Evolutionary conservation across 495 filamentous ascomycete species (phyloP).

Genomic region (Podospora bellae-mahoneyi): DNA sequence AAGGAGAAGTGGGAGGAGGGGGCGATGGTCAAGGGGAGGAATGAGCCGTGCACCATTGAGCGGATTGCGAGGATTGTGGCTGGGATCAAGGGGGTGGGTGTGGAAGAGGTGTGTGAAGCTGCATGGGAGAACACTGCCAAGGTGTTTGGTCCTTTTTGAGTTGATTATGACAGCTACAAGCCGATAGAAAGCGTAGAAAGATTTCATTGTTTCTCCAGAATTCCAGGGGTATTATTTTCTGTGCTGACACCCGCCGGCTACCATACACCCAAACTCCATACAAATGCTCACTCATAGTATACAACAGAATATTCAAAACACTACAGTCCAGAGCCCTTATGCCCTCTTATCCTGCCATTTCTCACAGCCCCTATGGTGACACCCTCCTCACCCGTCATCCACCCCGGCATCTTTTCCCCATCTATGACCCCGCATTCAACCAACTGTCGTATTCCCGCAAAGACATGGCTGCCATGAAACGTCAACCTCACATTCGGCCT

Average conservation of each 20-base stretch:
- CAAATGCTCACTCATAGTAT: not conserved
- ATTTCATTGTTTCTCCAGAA: not conserved
- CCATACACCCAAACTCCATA: constrained; percentile 4
- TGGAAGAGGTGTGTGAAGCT: constrained; percentile 81
- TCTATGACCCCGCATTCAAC: constrained; percentile 71
- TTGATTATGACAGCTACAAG: constrained; percentile 48
- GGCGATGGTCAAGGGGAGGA: constrained; percentile 82
- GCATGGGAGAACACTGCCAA: constrained; percentile 79
- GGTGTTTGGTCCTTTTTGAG: constrained; percentile 59
- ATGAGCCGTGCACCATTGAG: constrained; percentile 81
- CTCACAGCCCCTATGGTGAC: constrained; percentile 68
- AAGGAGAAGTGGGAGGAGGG: constrained; percentile 89
- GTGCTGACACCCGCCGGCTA: not conserved
- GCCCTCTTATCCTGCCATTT: constrained; percentile 55
- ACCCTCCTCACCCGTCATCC: constrained; percentile 86
- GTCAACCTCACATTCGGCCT: constrained; percentile 58
- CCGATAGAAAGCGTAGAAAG: not conserved
- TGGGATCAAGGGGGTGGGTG: constrained; percentile 68
- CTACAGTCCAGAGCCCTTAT: constrained; percentile 47
- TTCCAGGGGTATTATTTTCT: not conserved
- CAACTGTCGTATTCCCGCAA: constrained; percentile 70
- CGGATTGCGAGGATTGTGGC: constrained; percentile 86
- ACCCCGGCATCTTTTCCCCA: constrained; percentile 75
- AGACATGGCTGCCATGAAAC: constrained; percentile 75
- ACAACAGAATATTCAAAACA: not conserved